Evolutionary conservation across 805 yeast genomes (phyloP).

Genomic region (Nakazawaea pomicola): DNA sequence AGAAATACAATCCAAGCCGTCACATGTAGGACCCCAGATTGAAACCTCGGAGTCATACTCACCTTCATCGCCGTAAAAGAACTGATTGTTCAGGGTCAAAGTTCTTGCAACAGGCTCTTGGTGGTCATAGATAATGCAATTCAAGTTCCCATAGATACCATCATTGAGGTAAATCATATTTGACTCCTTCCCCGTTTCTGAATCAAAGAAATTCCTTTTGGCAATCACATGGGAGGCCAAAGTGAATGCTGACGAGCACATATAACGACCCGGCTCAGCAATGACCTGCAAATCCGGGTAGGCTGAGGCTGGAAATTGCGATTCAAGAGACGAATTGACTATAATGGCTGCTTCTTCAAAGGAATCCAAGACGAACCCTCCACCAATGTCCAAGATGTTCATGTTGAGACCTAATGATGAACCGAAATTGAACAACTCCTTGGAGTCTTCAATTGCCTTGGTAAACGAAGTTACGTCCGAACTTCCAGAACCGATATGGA

Average conservation of each 20-base stretch:
- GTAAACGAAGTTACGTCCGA: conserved; percentile 60
- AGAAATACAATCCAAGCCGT: conserved; percentile 84
- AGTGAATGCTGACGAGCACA: conserved; percentile 81
- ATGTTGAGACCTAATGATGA: conserved; percentile 39
- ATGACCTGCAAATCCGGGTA: conserved; percentile 42
- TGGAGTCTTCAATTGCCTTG: conserved; percentile 71
- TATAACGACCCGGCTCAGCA: conserved; percentile 93
- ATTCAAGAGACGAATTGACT: conserved; percentile 49
- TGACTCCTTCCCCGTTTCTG: conserved; percentile 24
- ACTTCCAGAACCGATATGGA: conserved; percentile 96
- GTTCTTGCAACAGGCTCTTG: conserved; percentile 72
- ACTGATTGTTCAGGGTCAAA: conserved; percentile 48
- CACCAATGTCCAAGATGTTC: conserved; percentile 79
- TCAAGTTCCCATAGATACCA: conserved; percentile 93
- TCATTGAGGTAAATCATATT: conserved; percentile 87
- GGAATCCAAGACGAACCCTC: conserved; percentile 70
- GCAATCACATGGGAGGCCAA: conserved; percentile 83
- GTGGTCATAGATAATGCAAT: conserved; percentile 90
- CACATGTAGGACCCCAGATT: conserved; percentile 99
- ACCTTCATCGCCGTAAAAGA: conserved; percentile 28
- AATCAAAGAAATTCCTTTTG: conserved; percentile 42
- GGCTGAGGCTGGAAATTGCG: conserved; percentile 49
- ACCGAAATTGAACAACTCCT: conserved; percentile 60
- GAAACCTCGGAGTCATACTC: conserved; percentile 38
- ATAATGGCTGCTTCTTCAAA: conserved; percentile 57